Percentiles rank a stretch among this genome's conserved stretches.
phyloP scores from a whole-genome alignment of 139 green algal species.

The Edaphochlamys debaryana region DNA sequence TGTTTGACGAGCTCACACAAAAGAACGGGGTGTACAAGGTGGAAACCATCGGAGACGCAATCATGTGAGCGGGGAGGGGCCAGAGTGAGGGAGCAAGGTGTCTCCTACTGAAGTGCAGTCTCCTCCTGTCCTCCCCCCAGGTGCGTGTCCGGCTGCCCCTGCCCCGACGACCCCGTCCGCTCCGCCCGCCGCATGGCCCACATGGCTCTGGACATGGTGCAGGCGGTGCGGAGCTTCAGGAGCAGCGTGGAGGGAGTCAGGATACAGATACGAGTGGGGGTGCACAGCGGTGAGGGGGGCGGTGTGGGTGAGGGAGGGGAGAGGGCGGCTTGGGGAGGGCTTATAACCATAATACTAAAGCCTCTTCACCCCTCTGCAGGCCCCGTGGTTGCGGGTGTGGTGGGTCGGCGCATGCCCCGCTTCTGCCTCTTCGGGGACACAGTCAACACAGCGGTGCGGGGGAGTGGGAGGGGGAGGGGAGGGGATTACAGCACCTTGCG shows the following conservation, averaged over 20 bases:
- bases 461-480: too few species aligned
- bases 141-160: conserved; percentile 34
- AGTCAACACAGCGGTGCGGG: conserved; percentile 3
- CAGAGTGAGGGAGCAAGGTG: not conserved
- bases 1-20: conserved; percentile 24
- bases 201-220: conserved; percentile 41
- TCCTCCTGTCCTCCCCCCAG: not conserved
- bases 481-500: not conserved
- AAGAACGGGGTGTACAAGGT: conserved; percentile 39
- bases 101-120: too few species aligned
- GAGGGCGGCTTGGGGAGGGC: too few species aligned
- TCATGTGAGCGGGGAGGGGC: not conserved
- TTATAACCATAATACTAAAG: too few species aligned
- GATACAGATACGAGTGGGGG: conserved; percentile 23
- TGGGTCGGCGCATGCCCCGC: too few species aligned
- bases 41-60: conserved; percentile 18
- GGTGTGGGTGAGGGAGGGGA: too few species aligned
- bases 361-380: too few species aligned
- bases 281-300: conserved; percentile 24
- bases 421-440: conserved; percentile 44
- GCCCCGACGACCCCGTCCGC: not conserved
- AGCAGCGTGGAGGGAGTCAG: not conserved
- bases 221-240: not conserved
- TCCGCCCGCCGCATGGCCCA: not conserved
- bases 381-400: too few species aligned